Evolutionary conservation across 2,329 filamentous ascomycete genomes (phyloP), one percentile per base, ranked within the genome.

Genomic region (Pseudopithomyces chartarum): DNA sequence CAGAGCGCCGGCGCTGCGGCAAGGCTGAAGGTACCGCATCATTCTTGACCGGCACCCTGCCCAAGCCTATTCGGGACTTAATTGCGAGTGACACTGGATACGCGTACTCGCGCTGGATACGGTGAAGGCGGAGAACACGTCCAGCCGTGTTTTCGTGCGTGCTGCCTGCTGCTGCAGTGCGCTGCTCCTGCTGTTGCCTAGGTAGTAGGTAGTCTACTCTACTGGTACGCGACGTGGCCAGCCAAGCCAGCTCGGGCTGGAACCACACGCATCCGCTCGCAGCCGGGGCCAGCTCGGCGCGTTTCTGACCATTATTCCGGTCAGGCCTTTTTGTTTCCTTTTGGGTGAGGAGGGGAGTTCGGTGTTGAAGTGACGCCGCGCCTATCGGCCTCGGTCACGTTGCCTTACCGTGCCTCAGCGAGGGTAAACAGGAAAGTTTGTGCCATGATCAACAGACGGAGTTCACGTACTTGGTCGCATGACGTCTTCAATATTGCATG

Each of bases 1-100:
- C 32, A 34, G 32, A 45, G 23, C 43, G 45, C 45, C 45, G 32
- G 45, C 45, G 13, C 45, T 48, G 33, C 46, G 46, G 34, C 46
- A 49, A 49, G 46, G 46, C 46, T 49, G 46, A 49, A 34, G 34
- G 33, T 49, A 34, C 17, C 15, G 46, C 33, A 49, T 49, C 46
- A 19, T 49, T 48, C 33, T 38, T 49, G 46, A 29, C 46, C 46
- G 46, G 34, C 45, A 11, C 10, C n/a, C n/a, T 19, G 32, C 34
- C 46, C 22, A 38, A 38, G 22, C 47, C 47, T 32, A 22, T 29
- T 40, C 20, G 5, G 29, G 47, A n/a, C 34, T 2, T 20, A 7
- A 19, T 32, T 50, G 47, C 47, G 47, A 50, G 3, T 19, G 34
- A 34, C 32, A 23, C 17, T 11, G 12, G 19, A 38, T 23, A 39